phyloP scores from a whole-genome alignment of 2,329 filamentous ascomycete species.

The Microcyclosporella mali region DNA sequence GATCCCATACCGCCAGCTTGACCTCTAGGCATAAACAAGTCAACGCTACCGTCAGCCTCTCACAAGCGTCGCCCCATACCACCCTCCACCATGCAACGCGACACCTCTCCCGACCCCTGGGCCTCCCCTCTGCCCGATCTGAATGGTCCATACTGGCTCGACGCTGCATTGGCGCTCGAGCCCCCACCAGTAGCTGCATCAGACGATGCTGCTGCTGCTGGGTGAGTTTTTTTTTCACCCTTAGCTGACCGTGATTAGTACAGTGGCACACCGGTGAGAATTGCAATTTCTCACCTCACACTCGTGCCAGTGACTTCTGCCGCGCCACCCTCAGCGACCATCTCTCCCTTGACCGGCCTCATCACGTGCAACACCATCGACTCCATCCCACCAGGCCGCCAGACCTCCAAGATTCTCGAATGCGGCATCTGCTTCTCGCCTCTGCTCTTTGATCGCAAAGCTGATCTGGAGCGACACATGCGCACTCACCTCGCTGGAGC shows the following conservation, averaged over 20 bases:
- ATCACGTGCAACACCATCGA: slow-evolving; percentile 3
- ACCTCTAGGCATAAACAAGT: too few species aligned
- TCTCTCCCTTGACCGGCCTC: background rate
- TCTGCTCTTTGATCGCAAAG: slow-evolving; percentile 18
- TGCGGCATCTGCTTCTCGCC: slow-evolving; percentile 19
- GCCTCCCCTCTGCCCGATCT: background rate
- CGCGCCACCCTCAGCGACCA: too few species aligned
- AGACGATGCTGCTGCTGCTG: background rate
- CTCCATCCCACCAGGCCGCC: slow-evolving; percentile 3
- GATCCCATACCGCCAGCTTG: too few species aligned
- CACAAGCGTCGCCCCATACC: too few species aligned
- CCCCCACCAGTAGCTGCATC: background rate
- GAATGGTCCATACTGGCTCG: slow-evolving; percentile 6
- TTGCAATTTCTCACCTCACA: background rate
- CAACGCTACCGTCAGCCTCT: too few species aligned
- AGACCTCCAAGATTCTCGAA: slow-evolving; percentile 8
- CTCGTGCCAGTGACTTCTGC: background rate
- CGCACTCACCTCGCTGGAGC: slow-evolving; percentile 5
- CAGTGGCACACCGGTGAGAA: too few species aligned
- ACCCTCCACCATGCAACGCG: too few species aligned
- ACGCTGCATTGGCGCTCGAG: slow-evolving; percentile 1
- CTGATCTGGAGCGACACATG: slow-evolving; percentile 22
- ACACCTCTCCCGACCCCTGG: too few species aligned
- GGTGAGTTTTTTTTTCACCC: background rate
- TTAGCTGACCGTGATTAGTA: background rate